Evolutionary conservation across 352 stramenopile species (phyloP), one percentile per base, ranked within the genome.

Genomic region (Phytopythium boreale): DNA sequence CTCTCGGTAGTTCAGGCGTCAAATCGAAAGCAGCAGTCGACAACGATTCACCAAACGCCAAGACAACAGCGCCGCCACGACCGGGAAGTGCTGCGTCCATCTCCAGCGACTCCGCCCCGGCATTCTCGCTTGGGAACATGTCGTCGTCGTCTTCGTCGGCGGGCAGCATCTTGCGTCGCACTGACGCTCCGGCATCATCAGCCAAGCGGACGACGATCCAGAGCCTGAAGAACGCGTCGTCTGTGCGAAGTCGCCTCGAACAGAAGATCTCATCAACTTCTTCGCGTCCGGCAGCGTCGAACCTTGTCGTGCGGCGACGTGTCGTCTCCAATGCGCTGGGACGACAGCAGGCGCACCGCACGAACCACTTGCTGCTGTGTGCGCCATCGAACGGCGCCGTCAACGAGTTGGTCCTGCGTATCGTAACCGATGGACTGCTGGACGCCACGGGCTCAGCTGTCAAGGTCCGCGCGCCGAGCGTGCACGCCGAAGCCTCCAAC

Each of bases 361-460:
- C 66, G 12, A 84, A 85, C 52, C 87, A 96, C 61, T 77, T 97
- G 15, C 65, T 97, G 19, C 72, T 97, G 14, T 96, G 88, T 68
- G 90, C 91, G 2, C 91, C 91, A 17, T 97, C 91, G 14, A 97
- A 97, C 67, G 90, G 90, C 39, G 91, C 91, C 22, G 88, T 97
- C 0, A 93, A 97, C 59, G 89, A 97, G 58, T 47, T 97, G 26
- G 85, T 97, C n/a, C 55, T 94, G 31, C 83, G 90, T 51, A 91
- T 97, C 34, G 82, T 96, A 31, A 89, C 76, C 0, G 79, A 97
- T 47, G 89, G 89, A 9, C 69, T 97, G 0, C 74, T 93, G 61
- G 88, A 91, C 59, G 79, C 64, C 31, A 61, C 56, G 0, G 86
- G 87, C 0, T 76, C 80, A 2, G 47, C 82, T 7, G 72, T 68